phyloP scores from a whole-genome alignment of 1,284 basidiomycete genomes.

The Leccinum angustisporum region DNA sequence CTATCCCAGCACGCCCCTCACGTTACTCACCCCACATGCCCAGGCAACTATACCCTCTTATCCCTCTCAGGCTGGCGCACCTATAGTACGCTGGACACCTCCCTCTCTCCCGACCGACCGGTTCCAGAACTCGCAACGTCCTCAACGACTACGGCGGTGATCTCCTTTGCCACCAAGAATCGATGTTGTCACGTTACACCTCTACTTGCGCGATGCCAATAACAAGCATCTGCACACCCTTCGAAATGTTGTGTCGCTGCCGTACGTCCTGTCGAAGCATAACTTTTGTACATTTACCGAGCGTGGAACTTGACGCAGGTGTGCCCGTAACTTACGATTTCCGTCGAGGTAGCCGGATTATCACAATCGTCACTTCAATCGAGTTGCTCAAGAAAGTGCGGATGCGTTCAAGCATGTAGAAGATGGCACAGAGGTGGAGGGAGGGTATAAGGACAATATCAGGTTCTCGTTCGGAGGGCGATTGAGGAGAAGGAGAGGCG shows the following conservation, averaged over 20 bases:
- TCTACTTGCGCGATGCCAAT: too few species aligned
- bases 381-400: conserved; percentile 73
- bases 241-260: too few species aligned
- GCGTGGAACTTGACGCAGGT: too few species aligned
- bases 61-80: conserved; percentile 67
- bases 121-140: too few species aligned
- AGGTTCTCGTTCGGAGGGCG: conserved; percentile 75
- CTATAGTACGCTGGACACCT: conserved; percentile 65
- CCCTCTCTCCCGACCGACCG: conserved; percentile 40
- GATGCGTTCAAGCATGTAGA: conserved; percentile 74
- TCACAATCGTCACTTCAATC: conserved; percentile 88
- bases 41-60: conserved; percentile 73
- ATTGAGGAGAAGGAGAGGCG: conserved; percentile 87
- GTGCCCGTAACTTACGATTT: too few species aligned
- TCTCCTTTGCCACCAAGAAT: too few species aligned
- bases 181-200: too few species aligned
- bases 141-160: too few species aligned
- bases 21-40: conserved; percentile 7
- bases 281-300: too few species aligned
- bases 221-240: too few species aligned
- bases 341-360: conserved; percentile 92
- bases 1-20: neutral
- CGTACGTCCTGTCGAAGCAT: too few species aligned
- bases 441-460: conserved; percentile 97
- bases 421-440: conserved; percentile 70